Conservation (phyloP, 495 filamentous ascomycete species). For the Neurospora sp. region DNA sequence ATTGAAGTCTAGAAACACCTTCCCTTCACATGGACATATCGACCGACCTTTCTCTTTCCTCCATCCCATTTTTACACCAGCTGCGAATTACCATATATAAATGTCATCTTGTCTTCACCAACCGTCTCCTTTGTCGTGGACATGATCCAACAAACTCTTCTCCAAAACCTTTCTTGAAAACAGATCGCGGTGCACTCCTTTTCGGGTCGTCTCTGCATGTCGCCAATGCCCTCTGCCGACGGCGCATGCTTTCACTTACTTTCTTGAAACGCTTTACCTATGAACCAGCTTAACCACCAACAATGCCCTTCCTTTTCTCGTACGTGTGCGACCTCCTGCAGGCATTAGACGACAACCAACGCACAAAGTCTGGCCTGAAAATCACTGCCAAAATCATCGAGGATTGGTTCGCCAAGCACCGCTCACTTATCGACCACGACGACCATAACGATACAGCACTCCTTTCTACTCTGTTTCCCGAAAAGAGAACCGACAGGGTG, state of each 20-base stretch:
- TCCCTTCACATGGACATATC: not conserved
- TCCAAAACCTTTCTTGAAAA: not conserved
- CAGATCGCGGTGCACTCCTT: not conserved
- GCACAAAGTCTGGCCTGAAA: conserved; percentile 1
- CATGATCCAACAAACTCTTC: not conserved
- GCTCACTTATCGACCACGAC: conserved; percentile 36
- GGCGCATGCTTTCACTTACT: not conserved
- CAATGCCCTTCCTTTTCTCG: conserved; percentile 54
- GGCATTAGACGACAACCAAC: conserved; percentile 29
- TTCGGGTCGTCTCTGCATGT: not conserved
- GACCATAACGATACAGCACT: conserved; percentile 48
- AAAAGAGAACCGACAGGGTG: conserved; percentile 63
- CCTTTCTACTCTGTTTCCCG: conserved; percentile 64
- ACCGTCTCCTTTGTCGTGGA: not conserved
- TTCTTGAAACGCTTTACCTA: not conserved
- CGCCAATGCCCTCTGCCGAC: not conserved
- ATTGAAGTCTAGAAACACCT: not conserved
- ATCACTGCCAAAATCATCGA: conserved; percentile 22
- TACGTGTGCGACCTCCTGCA: conserved; percentile 53
- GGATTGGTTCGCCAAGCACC: conserved; percentile 55
- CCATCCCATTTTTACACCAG: not conserved
- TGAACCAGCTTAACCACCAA: not conserved
- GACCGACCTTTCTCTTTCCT: not conserved
- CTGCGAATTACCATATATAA: not conserved
- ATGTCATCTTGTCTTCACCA: not conserved